Base-by-base conservation (phyloP, 495 filamentous ascomycete species). In the Xylaria curta region DNA sequence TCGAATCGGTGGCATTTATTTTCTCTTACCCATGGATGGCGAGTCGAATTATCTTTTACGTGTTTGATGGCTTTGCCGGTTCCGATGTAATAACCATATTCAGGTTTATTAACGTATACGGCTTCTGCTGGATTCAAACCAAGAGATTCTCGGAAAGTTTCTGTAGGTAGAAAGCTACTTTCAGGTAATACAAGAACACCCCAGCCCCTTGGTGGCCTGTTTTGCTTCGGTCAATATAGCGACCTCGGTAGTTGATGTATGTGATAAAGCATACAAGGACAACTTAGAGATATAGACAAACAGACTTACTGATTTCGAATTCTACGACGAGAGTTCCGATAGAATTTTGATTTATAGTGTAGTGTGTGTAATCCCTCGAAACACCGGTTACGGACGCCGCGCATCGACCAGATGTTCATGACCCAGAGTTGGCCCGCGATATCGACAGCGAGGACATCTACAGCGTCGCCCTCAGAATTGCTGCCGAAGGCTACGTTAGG, bases 401-500 rank as follows among this genome's bases (percentile, higher is more conserved):
- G 10, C 21, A 31, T 24, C 31, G 53, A 59, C 69, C 69, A 92
- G 21, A 95, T 84, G 62, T 91, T 85, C 87, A 94, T 92, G 3
- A 94, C 69, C 66, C 89, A 85, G 0, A 90, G 83, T 24, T 78
- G 82, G 26, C 93, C 93, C 21, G 82, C 74, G 54, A 98, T 94
- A 72, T 94, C 92, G 13, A 89, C 89, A 26, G 91, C 94, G 21
- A 91, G 85, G 51, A 98, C 84, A 85, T 89, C 93, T 12, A 83
- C 78, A 7, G 86, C 87, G 0, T 86, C 81, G 1, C 92, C 94
- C 15, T 87, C 80, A 10, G 85, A 81, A 73, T 93, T 90, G 62
- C 88, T 88, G 47, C 88, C 86, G 77, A 98, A 98, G 13, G 88
- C 83, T 19, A 98, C 83, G 44, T 85, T 90, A 2, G 96, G 95